Conservation (phyloP, 192 early-diverging fungal species). For the Coemansia umbellata region DNA sequence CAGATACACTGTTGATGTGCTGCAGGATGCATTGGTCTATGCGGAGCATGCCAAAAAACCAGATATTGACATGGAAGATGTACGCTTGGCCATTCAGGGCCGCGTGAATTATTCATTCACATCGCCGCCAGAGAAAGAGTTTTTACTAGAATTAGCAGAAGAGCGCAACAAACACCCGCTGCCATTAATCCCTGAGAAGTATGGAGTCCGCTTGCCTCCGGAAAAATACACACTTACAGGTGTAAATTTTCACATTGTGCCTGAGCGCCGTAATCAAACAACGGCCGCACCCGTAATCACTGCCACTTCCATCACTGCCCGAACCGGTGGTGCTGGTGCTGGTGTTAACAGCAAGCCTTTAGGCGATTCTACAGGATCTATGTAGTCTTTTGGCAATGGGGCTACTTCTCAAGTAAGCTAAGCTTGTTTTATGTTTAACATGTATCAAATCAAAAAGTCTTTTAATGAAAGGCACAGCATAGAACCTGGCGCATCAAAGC, state of each 20-base stretch:
- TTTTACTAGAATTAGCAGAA: constrained; percentile 69
- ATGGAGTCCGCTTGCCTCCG: constrained; percentile 71
- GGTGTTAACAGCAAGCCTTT: too few species aligned
- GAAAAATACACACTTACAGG: constrained; percentile 73
- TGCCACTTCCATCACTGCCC: too few species aligned
- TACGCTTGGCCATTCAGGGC: constrained; percentile 89
- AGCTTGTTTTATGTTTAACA: too few species aligned
- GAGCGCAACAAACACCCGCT: constrained; percentile 74
- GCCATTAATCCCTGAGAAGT: constrained; percentile 73
- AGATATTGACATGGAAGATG: constrained; percentile 80
- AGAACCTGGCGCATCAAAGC: too few species aligned
- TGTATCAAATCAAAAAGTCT: too few species aligned
- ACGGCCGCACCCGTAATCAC: too few species aligned
- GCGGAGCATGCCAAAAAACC: constrained; percentile 83
- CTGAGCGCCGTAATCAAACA: constrained; percentile 48
- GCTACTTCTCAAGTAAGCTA: too few species aligned
- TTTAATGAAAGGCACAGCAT: too few species aligned
- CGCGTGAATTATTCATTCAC: constrained; percentile 90
- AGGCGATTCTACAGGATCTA: too few species aligned
- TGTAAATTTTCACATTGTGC: constrained; percentile 73
- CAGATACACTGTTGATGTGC: constrained; percentile 85
- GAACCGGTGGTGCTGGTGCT: too few species aligned
- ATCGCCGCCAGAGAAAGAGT: constrained; percentile 84
- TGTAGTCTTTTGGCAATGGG: too few species aligned
- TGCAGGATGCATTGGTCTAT: constrained; percentile 87